phyloP scores from a whole-genome alignment of 2,329 filamentous ascomycete species.

The Hypoxylon sp. region DNA sequence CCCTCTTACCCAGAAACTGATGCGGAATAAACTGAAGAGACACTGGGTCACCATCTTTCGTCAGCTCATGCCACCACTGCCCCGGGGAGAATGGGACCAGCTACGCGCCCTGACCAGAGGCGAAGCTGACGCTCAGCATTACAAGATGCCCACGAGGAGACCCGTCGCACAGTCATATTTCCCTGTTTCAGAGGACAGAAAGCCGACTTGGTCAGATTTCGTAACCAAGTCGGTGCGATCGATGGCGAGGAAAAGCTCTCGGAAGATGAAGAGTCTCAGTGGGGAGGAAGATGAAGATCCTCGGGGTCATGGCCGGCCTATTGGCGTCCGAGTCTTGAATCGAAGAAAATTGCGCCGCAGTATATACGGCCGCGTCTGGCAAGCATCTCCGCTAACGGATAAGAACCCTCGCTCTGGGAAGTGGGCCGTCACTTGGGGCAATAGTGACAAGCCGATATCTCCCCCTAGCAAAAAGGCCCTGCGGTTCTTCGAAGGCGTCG shows the following conservation, averaged over 20 bases:
- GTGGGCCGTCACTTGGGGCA: constrained; percentile 62
- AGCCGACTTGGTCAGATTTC: constrained; percentile 60
- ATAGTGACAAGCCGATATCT: constrained; percentile 45
- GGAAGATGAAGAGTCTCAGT: constrained; percentile 53
- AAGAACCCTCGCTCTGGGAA: constrained; percentile 46
- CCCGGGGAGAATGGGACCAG: constrained; percentile 66
- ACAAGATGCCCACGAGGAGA: constrained; percentile 56
- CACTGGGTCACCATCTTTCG: constrained; percentile 62
- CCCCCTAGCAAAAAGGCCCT: constrained; percentile 53
- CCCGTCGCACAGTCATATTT: constrained; percentile 45
- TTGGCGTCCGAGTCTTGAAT: constrained; percentile 54
- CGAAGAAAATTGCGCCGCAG: constrained; percentile 60
- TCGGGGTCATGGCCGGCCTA: constrained; percentile 49
- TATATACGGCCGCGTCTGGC: constrained; percentile 56
- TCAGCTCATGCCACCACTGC: constrained; percentile 67
- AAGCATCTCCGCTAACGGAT: constrained; percentile 54
- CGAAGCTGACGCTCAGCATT: constrained; percentile 53
- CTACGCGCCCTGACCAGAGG: constrained; percentile 62
- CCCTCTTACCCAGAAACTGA: constrained; percentile 55
- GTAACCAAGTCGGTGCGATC: constrained; percentile 55
- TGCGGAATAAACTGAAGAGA: constrained; percentile 58
- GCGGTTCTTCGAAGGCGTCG: constrained; percentile 63
- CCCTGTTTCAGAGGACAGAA: not conserved
- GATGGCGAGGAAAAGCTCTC: constrained; percentile 55
- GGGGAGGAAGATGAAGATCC: constrained; percentile 56